These are phyloP conservation scores for Sclerotinia minor DNA, from an alignment of 2,329 filamentous ascomycete genomes.

Conservation along the genomic window DNA sequence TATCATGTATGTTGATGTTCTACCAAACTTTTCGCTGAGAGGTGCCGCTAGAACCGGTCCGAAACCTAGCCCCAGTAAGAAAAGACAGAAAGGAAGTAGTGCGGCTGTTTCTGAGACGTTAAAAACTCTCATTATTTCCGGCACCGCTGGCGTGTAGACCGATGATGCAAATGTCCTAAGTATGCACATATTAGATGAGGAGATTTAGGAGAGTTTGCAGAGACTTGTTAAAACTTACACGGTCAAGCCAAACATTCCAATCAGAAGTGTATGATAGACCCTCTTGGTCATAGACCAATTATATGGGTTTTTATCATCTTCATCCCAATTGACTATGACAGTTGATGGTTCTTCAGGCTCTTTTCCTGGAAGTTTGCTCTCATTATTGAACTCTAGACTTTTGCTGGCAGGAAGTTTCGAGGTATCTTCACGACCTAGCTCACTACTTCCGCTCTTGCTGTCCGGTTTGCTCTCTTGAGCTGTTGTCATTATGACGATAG, in stretches of 20 bases:
- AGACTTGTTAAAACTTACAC: neutral
- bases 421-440: neutral
- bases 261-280: slow-evolving; percentile 13
- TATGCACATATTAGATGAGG: neutral
- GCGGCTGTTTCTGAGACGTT: neutral
- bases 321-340: slow-evolving; percentile 1
- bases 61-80: neutral
- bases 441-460: slow-evolving; percentile 2
- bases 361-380: neutral
- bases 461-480: neutral
- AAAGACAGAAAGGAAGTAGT: slow-evolving; percentile 7
- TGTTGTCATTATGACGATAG: neutral
- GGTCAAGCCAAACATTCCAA: neutral
- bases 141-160: slow-evolving; percentile 4
- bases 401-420: neutral
- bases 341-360: neutral
- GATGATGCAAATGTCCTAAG: slow-evolving; percentile 4
- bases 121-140: neutral
- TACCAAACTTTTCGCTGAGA: slow-evolving; percentile 1
- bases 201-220: neutral
- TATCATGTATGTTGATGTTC: neutral
- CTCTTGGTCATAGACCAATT: slow-evolving; percentile 1
- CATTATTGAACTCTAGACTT: neutral
- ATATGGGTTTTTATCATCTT: slow-evolving; percentile 3
- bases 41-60: neutral